Evolutionary conservation across 768 basidiomycete genomes (phyloP).

Genomic region (Filobasidium wieringae): DNA sequence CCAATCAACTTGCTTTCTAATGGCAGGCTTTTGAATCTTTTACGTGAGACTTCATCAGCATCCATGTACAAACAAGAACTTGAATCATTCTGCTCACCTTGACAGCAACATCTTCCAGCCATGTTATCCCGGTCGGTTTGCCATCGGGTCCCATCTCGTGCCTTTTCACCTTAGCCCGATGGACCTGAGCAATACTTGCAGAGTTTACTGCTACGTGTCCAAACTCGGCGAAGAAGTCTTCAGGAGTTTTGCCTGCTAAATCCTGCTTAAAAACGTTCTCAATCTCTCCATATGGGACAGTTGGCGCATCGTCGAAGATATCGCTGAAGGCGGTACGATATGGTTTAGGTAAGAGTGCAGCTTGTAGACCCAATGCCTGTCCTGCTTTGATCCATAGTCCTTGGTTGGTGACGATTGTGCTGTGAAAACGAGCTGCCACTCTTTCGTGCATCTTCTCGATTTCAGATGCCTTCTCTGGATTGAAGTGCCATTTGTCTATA

Average conservation of each 20-base stretch:
- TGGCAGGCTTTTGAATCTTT: constrained; percentile 63
- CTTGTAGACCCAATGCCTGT: constrained; percentile 50
- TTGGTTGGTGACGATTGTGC: constrained; percentile 63
- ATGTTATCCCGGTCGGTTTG: constrained; percentile 41
- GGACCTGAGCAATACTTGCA: constrained; percentile 87
- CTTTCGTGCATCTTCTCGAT: constrained; percentile 76
- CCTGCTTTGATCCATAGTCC: constrained; percentile 43
- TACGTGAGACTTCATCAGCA: constrained; percentile 30
- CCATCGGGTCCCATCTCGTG: constrained; percentile 29
- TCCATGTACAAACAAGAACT: neutral
- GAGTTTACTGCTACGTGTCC: constrained; percentile 67
- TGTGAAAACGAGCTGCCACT: constrained; percentile 63
- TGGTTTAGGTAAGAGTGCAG: constrained; percentile 67
- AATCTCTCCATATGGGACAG: constrained; percentile 61
- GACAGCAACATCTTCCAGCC: constrained; percentile 56
- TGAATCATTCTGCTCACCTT: constrained; percentile 43
- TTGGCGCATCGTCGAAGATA: constrained; percentile 80
- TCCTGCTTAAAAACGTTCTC: constrained; percentile 47
- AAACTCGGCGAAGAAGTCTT: constrained; percentile 66
- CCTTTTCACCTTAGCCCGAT: constrained; percentile 54
- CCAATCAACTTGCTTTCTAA: constrained; percentile 72
- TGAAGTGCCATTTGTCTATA: constrained; percentile 79
- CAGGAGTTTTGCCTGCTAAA: constrained; percentile 49
- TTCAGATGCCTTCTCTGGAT: constrained; percentile 49
- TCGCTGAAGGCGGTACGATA: constrained; percentile 69